Conservation (phyloP, 2,329 filamentous ascomycete genomes). For the Phialemonium atrogriseum region DNA sequence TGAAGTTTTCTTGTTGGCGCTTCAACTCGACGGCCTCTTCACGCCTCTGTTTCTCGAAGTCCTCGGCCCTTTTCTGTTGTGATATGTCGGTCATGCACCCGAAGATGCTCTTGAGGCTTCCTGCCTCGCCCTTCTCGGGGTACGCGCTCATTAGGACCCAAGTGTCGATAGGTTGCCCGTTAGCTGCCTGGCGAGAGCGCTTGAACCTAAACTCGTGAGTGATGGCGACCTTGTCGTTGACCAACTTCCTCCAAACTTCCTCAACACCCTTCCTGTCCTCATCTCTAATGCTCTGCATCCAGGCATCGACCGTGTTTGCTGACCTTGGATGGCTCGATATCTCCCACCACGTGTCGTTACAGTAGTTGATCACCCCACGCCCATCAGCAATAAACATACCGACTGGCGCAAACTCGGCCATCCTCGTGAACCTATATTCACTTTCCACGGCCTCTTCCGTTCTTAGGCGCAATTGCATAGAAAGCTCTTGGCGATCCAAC, state of each 20-base stretch:
- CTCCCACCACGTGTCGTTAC: slow-evolving; percentile 71
- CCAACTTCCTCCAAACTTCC: slow-evolving; percentile 53
- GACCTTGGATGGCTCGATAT: slow-evolving; percentile 60
- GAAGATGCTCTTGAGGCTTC: slow-evolving; percentile 65
- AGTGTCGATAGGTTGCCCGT: slow-evolving; percentile 54
- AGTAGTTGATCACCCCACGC: slow-evolving; percentile 64
- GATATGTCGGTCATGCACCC: slow-evolving; percentile 81
- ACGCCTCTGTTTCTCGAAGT: slow-evolving; percentile 67
- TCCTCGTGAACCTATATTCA: slow-evolving; percentile 72
- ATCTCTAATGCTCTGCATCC: slow-evolving; percentile 64
- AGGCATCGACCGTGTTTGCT: slow-evolving; percentile 49
- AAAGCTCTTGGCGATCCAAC: slow-evolving; percentile 68
- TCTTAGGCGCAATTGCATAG: slow-evolving; percentile 61
- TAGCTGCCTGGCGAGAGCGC: slow-evolving; percentile 51
- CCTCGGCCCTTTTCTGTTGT: slow-evolving; percentile 76
- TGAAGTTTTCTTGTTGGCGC: slow-evolving; percentile 62
- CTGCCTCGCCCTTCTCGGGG: slow-evolving; percentile 58
- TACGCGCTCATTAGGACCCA: slow-evolving; percentile 74
- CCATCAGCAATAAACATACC: slow-evolving; percentile 79
- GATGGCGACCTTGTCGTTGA: slow-evolving; percentile 53
- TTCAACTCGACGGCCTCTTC: slow-evolving; percentile 78
- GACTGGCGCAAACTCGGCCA: slow-evolving; percentile 78
- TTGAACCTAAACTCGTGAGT: slow-evolving; percentile 72
- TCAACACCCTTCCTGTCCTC: slow-evolving; percentile 55
- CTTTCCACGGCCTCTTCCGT: slow-evolving; percentile 56